phyloP scores from a whole-genome alignment of 768 basidiomycete genomes.

The Psilocybe sp. region DNA sequence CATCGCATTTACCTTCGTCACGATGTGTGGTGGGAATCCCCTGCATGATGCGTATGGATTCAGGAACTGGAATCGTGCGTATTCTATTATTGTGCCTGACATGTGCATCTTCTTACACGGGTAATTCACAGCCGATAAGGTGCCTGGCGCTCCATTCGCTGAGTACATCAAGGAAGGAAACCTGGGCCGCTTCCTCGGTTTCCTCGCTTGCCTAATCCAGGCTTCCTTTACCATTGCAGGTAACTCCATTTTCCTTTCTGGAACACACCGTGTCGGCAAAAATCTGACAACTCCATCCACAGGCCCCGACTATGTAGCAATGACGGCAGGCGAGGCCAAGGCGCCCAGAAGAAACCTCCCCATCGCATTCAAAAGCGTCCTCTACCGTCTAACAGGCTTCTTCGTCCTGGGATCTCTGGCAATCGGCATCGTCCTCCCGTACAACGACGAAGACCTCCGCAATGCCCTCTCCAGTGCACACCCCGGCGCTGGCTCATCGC shows the following conservation, averaged over 20 bases:
- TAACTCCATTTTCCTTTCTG: background rate
- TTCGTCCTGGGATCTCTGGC: conserved; percentile 72
- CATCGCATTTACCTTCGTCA: conserved; percentile 52
- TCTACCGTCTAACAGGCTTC: conserved; percentile 76
- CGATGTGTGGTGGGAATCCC: conserved; percentile 62
- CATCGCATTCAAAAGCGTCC: conserved; percentile 70
- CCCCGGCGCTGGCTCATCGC: conserved; percentile 61
- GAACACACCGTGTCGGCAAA: background rate
- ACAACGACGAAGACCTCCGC: conserved; percentile 57
- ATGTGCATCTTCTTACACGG: background rate
- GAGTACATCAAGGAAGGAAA: conserved; percentile 54
- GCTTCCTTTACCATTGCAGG: conserved; percentile 63
- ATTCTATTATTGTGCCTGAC: background rate
- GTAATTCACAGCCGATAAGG: conserved; percentile 33
- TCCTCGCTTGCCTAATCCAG: conserved; percentile 59
- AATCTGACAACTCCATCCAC: background rate
- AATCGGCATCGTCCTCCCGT: conserved; percentile 78
- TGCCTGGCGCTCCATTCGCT: conserved; percentile 51
- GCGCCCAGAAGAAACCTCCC: conserved; percentile 71
- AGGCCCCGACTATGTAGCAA: conserved; percentile 51
- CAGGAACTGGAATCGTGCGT: conserved; percentile 47
- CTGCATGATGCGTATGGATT: conserved; percentile 52
- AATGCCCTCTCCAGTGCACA: conserved; percentile 52
- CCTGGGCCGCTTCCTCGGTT: conserved; percentile 59
- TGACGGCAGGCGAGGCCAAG: conserved; percentile 70